phyloP scores from a whole-genome alignment of 192 early-diverging fungal genomes.

The Linnemannia exigua region DNA sequence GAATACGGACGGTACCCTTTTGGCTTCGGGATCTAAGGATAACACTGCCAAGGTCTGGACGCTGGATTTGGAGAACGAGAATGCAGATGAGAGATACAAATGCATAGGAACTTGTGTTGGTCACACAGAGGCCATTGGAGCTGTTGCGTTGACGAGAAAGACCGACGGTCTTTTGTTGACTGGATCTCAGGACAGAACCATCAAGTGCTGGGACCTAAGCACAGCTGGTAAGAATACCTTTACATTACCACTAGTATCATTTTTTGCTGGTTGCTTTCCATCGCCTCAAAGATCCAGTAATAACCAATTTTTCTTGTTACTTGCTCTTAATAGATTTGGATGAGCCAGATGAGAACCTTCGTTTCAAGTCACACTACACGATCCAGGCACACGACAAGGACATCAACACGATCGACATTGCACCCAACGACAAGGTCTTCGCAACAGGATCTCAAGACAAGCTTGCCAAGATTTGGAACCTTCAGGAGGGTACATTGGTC shows the following conservation, averaged over 20 bases:
- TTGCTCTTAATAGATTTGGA: constrained; percentile 44
- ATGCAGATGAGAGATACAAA: constrained; percentile 67
- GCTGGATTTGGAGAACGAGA: constrained; percentile 72
- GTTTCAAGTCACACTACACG: constrained; percentile 83
- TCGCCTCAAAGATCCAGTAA: background rate
- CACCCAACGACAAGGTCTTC: constrained; percentile 94
- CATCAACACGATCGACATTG: constrained; percentile 93
- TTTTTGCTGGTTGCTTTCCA: background rate
- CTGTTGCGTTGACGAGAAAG: constrained; percentile 85
- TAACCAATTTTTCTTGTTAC: background rate
- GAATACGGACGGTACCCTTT: constrained; percentile 74
- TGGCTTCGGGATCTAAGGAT: constrained; percentile 95
- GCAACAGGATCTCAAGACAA: constrained; percentile 97
- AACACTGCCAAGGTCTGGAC: constrained; percentile 88
- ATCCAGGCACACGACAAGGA: constrained; percentile 97
- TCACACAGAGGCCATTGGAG: constrained; percentile 93
- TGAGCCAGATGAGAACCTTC: constrained; percentile 52
- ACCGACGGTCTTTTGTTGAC: constrained; percentile 80
- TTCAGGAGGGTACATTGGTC: constrained; percentile 82
- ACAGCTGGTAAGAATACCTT: constrained; percentile 55
- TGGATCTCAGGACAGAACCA: constrained; percentile 94
- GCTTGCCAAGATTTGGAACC: constrained; percentile 92
- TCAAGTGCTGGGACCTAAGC: constrained; percentile 93
- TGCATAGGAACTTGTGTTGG: constrained; percentile 84
- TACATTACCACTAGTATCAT: background rate